Evolutionary conservation across 306 rosid genomes (phyloP).

Genomic region (Quillaja saponaria): DNA sequence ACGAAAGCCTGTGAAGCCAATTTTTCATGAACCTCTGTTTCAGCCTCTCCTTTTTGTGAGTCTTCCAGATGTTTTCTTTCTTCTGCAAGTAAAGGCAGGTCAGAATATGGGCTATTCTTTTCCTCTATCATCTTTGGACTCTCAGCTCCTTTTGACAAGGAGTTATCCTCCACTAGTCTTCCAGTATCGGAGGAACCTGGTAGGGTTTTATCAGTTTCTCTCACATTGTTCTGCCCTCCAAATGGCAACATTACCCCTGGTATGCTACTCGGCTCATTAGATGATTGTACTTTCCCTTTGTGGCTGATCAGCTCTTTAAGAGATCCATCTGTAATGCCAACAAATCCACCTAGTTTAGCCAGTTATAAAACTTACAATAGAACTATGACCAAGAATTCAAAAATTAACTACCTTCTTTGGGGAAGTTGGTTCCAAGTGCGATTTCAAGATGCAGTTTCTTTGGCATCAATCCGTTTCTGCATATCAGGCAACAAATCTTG

Average conservation of each 20-base stretch:
- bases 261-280: conserved; percentile 53
- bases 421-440: conserved; percentile 73
- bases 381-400: not conserved
- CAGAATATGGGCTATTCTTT: conserved; percentile 45
- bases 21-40: conserved; percentile 59
- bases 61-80: conserved; percentile 49
- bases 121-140: conserved; percentile 57
- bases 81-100: conserved; percentile 46
- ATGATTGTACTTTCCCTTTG: conserved; percentile 70
- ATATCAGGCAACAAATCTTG: conserved; percentile 31
- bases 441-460: conserved; percentile 98
- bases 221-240: conserved; percentile 59
- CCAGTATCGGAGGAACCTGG: conserved; percentile 56
- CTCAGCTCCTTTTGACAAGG: conserved; percentile 64
- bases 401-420: conserved; percentile 69
- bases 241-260: conserved; percentile 63
- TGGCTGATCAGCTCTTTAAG: conserved; percentile 65
- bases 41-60: conserved; percentile 56
- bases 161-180: conserved; percentile 56
- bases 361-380: too few species aligned
- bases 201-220: conserved; percentile 53
- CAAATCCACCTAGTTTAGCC: conserved; percentile 11
- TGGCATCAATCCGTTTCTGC: conserved; percentile 91
- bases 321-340: conserved; percentile 59
- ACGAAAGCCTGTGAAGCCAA: conserved; percentile 46